Evolutionary conservation across 805 yeast species (phyloP), one percentile per base, ranked within the genome.

Genomic region (Candida adriatica): DNA sequence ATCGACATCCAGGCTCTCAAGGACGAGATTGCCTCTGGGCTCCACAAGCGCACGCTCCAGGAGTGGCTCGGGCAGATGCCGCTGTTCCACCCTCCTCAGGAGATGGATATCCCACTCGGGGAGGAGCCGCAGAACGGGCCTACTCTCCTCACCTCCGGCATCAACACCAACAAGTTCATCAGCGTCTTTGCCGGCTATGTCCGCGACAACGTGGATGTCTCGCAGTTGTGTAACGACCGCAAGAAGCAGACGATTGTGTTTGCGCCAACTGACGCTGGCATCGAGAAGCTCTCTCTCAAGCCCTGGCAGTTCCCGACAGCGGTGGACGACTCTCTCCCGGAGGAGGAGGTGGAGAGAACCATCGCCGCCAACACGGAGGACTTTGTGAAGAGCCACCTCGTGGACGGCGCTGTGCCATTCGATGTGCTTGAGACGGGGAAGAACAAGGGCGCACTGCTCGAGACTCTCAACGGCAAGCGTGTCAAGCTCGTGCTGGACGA

Each of bases 301-400:
- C 95, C 95, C 14, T 86, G 94, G 95, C 79, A 79, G 49, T 85
- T 79, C 54, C 94, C 94, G 1, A 52, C 49, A 6, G 46, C 61
- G 5, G 60, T 73, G 11, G 62, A 62, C 15, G 63, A 59, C 6
- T 51, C 52, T 2, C 46, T 49, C 15, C 48, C 54, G 16, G 67
- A 66, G 22, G 51, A 54, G 29, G 61, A 64, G 15, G 66, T 68
- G 27, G 86, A 78, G 34, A 54, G 59, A 18, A 58, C 67, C 0
- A 66, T 75, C 5, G 51, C 59, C 14, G 47, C 59, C 11, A 85
- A 85, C 52, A 55, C 79, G 21, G 54, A 66, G 33, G 60, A 61
- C 37, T 85, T 81, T 45, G 66, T 84, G 18, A 62, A 69, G 37
- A 69, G 78, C 24, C 95, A 85, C 53, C 58, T 81, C 18, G 70